These are phyloP conservation scores for Kuraishia capsulata DNA, from an alignment of 805 yeast species.

Conservation along the genomic window DNA sequence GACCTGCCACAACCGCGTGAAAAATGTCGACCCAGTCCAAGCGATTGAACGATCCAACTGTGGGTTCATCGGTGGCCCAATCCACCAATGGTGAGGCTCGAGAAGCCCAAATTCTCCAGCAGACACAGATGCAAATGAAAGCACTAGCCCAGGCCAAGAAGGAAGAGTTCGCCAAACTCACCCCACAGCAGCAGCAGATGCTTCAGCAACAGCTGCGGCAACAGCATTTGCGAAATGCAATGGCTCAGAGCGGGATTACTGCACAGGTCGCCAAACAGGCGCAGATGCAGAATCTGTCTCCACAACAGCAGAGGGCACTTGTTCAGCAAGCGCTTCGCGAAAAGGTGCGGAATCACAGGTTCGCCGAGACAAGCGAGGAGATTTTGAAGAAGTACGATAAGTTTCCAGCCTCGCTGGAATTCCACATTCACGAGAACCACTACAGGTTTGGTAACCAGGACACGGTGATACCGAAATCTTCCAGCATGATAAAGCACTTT, in stretches of 20 bases:
- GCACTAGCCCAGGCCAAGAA: not conserved
- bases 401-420: constrained; percentile 72
- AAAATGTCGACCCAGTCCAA: too few relatives aligned
- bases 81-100: too few relatives aligned
- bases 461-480: constrained; percentile 73
- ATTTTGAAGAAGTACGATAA: constrained; percentile 69
- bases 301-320: constrained; percentile 31
- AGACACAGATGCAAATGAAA: not conserved
- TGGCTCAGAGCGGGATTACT: not conserved
- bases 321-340: constrained; percentile 32
- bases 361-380: constrained; percentile 64
- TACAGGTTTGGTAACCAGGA: constrained; percentile 87
- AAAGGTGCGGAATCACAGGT: constrained; percentile 40
- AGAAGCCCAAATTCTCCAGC: not conserved
- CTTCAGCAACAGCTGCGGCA: not conserved
- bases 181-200: constrained; percentile 2
- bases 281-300: constrained; percentile 18
- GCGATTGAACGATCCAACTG: too few relatives aligned
- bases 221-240: not conserved
- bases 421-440: constrained; percentile 88
- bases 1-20: too few relatives aligned
- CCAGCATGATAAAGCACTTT: constrained; percentile 72
- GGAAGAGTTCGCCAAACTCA: not conserved
- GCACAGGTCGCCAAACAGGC: not conserved
- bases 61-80: too few relatives aligned